Conservation (phyloP, 148 eudicot genomes). For the Rhododendron vialii region DNA sequence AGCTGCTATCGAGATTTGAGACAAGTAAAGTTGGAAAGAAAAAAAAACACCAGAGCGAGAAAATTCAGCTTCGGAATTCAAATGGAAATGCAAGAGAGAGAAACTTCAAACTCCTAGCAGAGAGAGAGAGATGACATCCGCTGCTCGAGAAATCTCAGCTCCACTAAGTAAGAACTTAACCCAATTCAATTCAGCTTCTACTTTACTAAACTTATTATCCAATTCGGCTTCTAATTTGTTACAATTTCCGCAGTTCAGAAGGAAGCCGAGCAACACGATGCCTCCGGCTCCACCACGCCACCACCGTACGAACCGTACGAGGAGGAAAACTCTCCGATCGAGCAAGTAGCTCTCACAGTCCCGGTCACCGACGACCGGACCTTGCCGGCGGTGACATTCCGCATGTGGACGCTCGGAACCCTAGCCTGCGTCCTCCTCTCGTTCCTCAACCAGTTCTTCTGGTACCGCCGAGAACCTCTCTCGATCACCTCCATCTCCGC, state of each 20-base stretch:
- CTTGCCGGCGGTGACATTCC: slow-evolving; percentile 64
- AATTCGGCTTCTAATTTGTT: background rate
- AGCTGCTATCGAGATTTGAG: background rate
- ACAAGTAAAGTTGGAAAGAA: background rate
- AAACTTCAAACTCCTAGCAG: background rate
- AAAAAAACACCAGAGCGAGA: background rate
- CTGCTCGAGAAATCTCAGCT: slow-evolving; percentile 33
- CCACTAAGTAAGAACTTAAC: slow-evolving; percentile 32
- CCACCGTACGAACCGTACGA: background rate
- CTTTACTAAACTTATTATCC: background rate
- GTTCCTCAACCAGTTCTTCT: slow-evolving; percentile 87
- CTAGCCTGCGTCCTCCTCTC: slow-evolving; percentile 57
- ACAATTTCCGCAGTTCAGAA: slow-evolving; percentile 23
- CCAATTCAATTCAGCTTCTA: background rate
- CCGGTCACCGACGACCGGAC: slow-evolving; percentile 66
- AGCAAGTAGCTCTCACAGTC: slow-evolving; percentile 83
- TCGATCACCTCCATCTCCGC: slow-evolving; percentile 66
- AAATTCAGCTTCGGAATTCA: background rate
- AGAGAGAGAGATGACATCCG: background rate
- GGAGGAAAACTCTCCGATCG: slow-evolving; percentile 43
- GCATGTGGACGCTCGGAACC: slow-evolving; percentile 78
- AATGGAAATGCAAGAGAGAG: background rate
- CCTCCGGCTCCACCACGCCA: slow-evolving; percentile 9
- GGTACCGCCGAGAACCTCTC: slow-evolving; percentile 81
- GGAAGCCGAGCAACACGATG: background rate